These are phyloP conservation scores for Allium cepa DNA, from an alignment of 106 monocot species.

Conservation along the genomic window DNA sequence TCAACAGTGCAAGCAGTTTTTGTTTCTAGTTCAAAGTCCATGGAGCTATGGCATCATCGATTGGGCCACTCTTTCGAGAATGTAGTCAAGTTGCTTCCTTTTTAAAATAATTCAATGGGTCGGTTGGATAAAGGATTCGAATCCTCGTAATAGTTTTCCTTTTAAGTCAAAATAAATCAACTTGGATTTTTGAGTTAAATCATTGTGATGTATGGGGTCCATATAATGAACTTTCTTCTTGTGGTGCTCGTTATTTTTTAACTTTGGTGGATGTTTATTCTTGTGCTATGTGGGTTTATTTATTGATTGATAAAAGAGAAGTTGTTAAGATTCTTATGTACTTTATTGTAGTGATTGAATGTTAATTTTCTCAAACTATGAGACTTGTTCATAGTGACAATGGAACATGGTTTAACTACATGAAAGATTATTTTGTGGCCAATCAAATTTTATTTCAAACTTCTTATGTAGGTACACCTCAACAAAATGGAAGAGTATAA, in stretches of 20 bases:
- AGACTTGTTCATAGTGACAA: neutral
- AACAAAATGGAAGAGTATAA: neutral
- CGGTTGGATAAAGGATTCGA: neutral
- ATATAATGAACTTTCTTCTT: neutral
- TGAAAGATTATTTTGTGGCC: neutral
- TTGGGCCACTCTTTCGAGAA: constrained; percentile 1
- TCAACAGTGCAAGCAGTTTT: too few species aligned
- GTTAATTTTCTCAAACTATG: neutral
- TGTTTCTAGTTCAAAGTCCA: too few species aligned
- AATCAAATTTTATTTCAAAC: neutral
- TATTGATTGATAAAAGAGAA: neutral
- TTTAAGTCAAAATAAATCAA: neutral
- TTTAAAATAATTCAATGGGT: neutral
- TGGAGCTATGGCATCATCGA: constrained; percentile 1
- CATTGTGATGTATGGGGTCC: neutral
- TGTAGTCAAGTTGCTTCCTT: neutral
- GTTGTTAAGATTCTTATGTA: neutral
- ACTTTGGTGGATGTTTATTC: neutral
- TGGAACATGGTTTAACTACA: neutral
- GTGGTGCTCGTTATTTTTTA: constrained; percentile 7
- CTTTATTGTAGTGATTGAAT: too few species aligned
- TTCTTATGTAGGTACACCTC: too few species aligned
- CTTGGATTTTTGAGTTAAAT: neutral
- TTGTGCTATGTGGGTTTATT: neutral
- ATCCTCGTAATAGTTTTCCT: neutral